Conservation (phyloP, 352 stramenopile genomes). For the Phytophthora litchii region DNA sequence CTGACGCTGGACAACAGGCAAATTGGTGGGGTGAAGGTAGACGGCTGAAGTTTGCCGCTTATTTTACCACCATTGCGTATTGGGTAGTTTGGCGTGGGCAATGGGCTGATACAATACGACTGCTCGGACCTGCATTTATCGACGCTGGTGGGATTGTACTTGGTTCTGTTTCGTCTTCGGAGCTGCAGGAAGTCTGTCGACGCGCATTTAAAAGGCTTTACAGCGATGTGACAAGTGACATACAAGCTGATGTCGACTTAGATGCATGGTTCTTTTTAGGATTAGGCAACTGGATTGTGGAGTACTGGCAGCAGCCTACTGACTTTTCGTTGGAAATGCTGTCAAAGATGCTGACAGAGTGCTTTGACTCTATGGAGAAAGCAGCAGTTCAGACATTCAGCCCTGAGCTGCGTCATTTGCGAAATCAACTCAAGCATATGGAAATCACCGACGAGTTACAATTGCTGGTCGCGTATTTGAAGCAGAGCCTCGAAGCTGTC, state of each 20-base stretch:
- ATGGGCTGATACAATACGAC: slow-evolving; percentile 47
- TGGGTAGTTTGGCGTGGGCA: slow-evolving; percentile 65
- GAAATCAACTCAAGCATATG: slow-evolving; percentile 51
- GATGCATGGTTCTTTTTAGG: slow-evolving; percentile 77
- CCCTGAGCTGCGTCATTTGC: slow-evolving; percentile 57
- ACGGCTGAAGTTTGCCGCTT: slow-evolving; percentile 68
- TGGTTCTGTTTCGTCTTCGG: slow-evolving; percentile 46
- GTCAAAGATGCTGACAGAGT: slow-evolving; percentile 59
- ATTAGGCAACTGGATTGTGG: slow-evolving; percentile 69
- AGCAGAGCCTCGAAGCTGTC: slow-evolving; percentile 57
- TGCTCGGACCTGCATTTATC: slow-evolving; percentile 66
- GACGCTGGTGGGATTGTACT: slow-evolving; percentile 72
- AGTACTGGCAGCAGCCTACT: slow-evolving; percentile 85
- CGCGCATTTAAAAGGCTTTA: slow-evolving; percentile 57
- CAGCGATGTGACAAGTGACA: slow-evolving; percentile 49
- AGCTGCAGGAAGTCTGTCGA: slow-evolving; percentile 47
- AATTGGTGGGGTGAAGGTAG: slow-evolving; percentile 72
- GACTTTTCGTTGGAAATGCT: slow-evolving; percentile 81
- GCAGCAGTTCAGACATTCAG: slow-evolving; percentile 54
- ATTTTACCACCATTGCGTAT: slow-evolving; percentile 59
- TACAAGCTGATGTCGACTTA: slow-evolving; percentile 68
- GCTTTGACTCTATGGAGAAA: slow-evolving; percentile 59
- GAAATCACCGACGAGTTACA: slow-evolving; percentile 52
- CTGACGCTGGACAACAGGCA: slow-evolving; percentile 30
- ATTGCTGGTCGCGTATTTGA: slow-evolving; percentile 70